Evolutionary conservation across 106 monocot genomes (phyloP).

Genomic region (Chionographis japonica): DNA sequence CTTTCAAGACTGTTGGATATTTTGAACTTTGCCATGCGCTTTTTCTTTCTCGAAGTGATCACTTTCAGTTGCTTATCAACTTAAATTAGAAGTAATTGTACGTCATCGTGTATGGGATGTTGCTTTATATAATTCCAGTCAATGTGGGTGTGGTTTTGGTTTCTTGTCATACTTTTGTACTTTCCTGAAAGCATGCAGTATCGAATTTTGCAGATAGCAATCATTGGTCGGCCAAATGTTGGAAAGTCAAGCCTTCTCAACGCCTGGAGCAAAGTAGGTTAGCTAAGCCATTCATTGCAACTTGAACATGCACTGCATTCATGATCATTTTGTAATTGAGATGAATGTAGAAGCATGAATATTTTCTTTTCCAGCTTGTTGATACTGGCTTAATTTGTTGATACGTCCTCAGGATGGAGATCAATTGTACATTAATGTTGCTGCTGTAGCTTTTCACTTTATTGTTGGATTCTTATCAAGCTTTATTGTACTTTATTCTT

Average conservation of each 20-base stretch:
- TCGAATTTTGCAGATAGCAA: conserved; percentile 66
- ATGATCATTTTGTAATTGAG: not conserved
- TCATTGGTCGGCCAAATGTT: conserved; percentile 93
- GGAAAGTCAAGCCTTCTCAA: conserved; percentile 97
- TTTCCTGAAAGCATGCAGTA: not conserved
- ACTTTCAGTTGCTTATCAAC: too few relatives aligned
- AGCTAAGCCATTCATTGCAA: not conserved
- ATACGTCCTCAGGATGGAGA: too few relatives aligned
- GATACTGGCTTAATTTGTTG: too few relatives aligned
- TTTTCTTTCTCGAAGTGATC: too few relatives aligned
- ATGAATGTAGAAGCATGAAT: too few relatives aligned
- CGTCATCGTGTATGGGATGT: not conserved
- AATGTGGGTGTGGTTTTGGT: not conserved
- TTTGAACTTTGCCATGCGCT: too few relatives aligned
- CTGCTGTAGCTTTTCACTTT: too few relatives aligned
- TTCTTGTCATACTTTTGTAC: not conserved
- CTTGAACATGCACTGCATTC: not conserved
- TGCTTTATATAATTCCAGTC: not conserved
- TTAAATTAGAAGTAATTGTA: not conserved
- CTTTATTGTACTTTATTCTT: too few relatives aligned
- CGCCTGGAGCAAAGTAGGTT: conserved; percentile 97
- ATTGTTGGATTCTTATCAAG: too few relatives aligned
- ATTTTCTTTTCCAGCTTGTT: too few relatives aligned
- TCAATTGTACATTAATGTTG: too few relatives aligned
- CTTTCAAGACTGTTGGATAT: too few relatives aligned